Base-by-base conservation (phyloP, 2,329 filamentous ascomycete species). In the Pyrenochaeta sp. region DNA sequence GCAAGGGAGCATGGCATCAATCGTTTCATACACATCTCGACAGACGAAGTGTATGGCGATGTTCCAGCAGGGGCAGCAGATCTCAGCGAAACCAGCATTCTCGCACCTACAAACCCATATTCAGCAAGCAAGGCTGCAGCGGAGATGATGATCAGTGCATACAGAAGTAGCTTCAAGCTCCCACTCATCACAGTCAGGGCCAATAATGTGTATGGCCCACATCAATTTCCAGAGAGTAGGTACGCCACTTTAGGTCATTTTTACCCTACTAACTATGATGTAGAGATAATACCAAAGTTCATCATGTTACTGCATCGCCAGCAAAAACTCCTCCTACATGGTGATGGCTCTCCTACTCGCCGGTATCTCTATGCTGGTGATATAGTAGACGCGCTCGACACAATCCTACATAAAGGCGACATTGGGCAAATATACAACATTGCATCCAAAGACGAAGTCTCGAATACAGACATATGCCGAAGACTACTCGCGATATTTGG, bases 131-230 rank as follows among this genome's bases (percentile, higher is more conserved):
- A 92, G 72, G 88, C 88, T 3, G 88, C 88, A 1, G 88, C 88
- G 5, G 88, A 92, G 74, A 91, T 91, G 88, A 78, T 90, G 62
- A 88, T 93, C n/a, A 85, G 88, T 68, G 89, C 88, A n/a, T 94
- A 92, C 68, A 81, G 86, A 65, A 90, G 89, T 74, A 89, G 86
- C 70, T 92, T 91, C 77, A 87, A 88, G 68, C 77, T 94, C 9
- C 89, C 89, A 1, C 83, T 85, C 37, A 89, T 93, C 53, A 89
- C 92, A 58, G 86, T 92, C 19, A 81, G 89, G 35, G 87, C 87
- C 67, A 93, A 93, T 75, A 93, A 94, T 61, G 88, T 93, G 20
- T 94, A 92, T 61, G 89, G 89, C 0, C 89, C 89, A 15, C 88
- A 92, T 65, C 89, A 93, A 67, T 91, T 87, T 67, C 88, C 88